Conservation (phyloP, 2,329 filamentous ascomycete genomes). For the Arthrobotrys entomopaga region DNA sequence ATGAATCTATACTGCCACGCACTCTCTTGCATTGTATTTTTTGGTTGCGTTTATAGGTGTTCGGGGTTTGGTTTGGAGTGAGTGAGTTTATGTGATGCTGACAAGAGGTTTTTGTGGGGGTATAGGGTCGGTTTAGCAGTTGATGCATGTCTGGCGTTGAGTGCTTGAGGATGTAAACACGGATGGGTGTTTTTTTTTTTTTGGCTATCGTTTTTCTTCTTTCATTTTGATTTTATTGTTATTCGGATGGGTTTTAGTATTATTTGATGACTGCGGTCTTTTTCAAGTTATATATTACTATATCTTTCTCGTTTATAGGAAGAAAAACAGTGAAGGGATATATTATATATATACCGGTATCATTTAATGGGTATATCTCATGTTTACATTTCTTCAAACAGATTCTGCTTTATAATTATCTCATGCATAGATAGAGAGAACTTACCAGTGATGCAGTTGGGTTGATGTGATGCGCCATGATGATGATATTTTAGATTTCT, state of each 20-base stretch:
- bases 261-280: background rate
- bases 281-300: background rate
- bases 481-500: too few species aligned
- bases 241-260: background rate
- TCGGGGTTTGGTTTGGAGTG: constrained; percentile 29
- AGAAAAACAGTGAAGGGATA: too few species aligned
- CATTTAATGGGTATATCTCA: too few species aligned
- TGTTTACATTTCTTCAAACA: too few species aligned
- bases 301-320: too few species aligned
- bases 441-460: too few species aligned
- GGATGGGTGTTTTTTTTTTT: constrained; percentile 1
- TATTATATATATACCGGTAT: too few species aligned
- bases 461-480: too few species aligned
- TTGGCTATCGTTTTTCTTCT: constrained; percentile 3
- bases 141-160: constrained; percentile 81
- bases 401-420: too few species aligned
- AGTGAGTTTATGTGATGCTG: constrained; percentile 35
- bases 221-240: background rate
- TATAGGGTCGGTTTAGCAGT: constrained; percentile 82
- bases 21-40: background rate
- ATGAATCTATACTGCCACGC: background rate
- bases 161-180: constrained; percentile 57
- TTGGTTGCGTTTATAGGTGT: too few species aligned
- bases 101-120: constrained; percentile 30
- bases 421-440: too few species aligned